Evolutionary conservation across 2,329 filamentous ascomycete genomes (phyloP), one percentile per base, ranked within the genome.

Genomic region (Calonectria pseudoturangicola): DNA sequence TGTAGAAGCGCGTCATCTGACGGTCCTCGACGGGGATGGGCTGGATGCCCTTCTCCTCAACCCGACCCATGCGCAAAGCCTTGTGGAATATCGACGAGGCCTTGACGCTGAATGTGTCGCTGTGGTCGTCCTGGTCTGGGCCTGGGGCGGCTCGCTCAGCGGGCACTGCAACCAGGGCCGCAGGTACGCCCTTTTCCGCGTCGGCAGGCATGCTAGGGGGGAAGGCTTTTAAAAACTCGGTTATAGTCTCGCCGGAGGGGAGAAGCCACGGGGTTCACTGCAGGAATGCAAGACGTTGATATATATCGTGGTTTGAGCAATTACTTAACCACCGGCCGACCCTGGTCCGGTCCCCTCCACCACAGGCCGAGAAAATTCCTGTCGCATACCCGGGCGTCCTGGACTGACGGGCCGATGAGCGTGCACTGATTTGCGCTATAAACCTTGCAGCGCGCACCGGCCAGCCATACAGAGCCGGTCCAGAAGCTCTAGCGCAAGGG

Each of bases 11-110:
- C 5, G 81, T 85, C 39, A 83, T 82, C 0, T 81, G 86, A 47
- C 87, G 83, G 63, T 87, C 82, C 70, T 86, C 83, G 8, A 84
- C 47, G 1, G 86, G 83, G 30, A 87, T 82, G 1, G 87, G 87
- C 25, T 85, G 82, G 45, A 87, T 85, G 54, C 86, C 86, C 70
- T 83, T 83, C 64, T 85, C 80, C 78, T 88, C 87, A 16, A 88
- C 84, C n/a, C 84, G 76, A 65, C 83, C 82, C 72, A 81, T 80
- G 10, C 83, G 81, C 62, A 85, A 74, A 18, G 84, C 76, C 68
- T 81, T 82, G 75, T 78, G 80, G 66, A 83, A 79, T 66, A 80
- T 58, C 15, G 80, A 78, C 62, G 79, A 75, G 0, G 77, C 74
- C 75, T 78, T 76, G 70, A 79, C 71, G 68, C 79, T 80, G 56